Evolutionary conservation across 1,284 basidiomycete species (phyloP).

Genomic region (Cystobasidiaceae sp.): DNA sequence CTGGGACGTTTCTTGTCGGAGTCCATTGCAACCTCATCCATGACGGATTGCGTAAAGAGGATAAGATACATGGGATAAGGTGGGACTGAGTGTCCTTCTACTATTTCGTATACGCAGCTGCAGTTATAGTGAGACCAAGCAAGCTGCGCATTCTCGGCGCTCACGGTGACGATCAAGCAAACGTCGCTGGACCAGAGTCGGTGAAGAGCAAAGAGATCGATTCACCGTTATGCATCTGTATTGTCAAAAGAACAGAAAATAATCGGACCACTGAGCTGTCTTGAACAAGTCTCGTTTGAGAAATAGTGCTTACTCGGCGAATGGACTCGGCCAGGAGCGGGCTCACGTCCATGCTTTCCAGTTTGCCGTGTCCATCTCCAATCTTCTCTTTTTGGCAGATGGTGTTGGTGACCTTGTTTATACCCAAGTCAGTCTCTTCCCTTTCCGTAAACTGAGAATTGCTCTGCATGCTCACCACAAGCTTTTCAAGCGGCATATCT

Average conservation of each 20-base stretch:
- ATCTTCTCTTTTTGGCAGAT: constrained; percentile 61
- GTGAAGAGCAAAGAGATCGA: constrained; percentile 45
- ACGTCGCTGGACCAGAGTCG: constrained; percentile 29
- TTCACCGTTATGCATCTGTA: constrained; percentile 84
- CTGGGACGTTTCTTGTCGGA: too few species aligned
- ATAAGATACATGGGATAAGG: too few species aligned
- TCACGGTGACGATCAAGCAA: too few species aligned
- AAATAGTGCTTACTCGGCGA: constrained; percentile 53
- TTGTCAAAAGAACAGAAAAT: neutral
- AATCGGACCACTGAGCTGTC: too few species aligned
- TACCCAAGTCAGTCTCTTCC: neutral
- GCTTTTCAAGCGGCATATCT: constrained; percentile 71
- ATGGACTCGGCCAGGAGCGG: constrained; percentile 93
- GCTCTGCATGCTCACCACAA: constrained; percentile 76
- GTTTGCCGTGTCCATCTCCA: constrained; percentile 49
- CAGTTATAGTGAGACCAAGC: too few species aligned
- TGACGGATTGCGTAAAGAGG: too few species aligned
- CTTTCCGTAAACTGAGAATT: neutral
- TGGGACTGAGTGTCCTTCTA: too few species aligned
- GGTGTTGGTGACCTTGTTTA: constrained; percentile 77
- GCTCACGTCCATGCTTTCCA: constrained; percentile 71
- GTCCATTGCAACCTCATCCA: too few species aligned
- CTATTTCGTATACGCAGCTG: too few species aligned
- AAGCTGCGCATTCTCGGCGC: neutral
- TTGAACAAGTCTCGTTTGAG: neutral